These are phyloP conservation scores for Arthonia radiata DNA, from an alignment of 495 filamentous ascomycete genomes.

Conservation along the genomic window DNA sequence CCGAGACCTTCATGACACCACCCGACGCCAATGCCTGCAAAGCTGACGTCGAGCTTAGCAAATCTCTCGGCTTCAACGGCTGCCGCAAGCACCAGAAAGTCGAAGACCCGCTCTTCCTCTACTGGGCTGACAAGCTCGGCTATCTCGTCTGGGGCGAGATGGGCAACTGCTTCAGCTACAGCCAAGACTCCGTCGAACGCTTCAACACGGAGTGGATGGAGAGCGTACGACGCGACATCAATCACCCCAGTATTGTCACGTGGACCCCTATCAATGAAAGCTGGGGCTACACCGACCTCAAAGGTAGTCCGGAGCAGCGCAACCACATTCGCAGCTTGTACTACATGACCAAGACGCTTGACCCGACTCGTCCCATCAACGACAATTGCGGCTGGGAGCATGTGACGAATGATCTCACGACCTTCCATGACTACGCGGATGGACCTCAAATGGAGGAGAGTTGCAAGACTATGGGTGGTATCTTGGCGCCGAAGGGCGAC, in stretches of 20 bases:
- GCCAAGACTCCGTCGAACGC: conserved; percentile 22
- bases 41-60: conserved; percentile 6
- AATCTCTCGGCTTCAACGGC: conserved; percentile 10
- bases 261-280: conserved; percentile 39
- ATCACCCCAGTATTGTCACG: conserved; percentile 32
- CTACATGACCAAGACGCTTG: conserved; percentile 30
- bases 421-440: conserved; percentile 36
- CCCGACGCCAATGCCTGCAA: conserved; percentile 5
- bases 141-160: conserved; percentile 15
- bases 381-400: conserved; percentile 45
- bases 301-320: conserved; percentile 25
- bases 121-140: conserved; percentile 12
- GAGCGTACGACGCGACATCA: conserved; percentile 30
- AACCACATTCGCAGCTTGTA: conserved; percentile 33
- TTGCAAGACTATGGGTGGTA: conserved; percentile 19
- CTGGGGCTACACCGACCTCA: conserved; percentile 29
- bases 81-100: conserved; percentile 13
- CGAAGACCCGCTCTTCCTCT: conserved; percentile 13
- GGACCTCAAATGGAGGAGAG: conserved; percentile 19
- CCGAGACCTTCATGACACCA: conserved; percentile 8
- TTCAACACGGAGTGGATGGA: conserved; percentile 31
- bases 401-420: conserved; percentile 29
- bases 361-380: conserved; percentile 31
- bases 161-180: conserved; percentile 19
- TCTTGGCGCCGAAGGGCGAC: conserved; percentile 19